Percentiles rank a stretch among this genome's conserved stretches.
phyloP scores from a whole-genome alignment of 2,329 filamentous ascomycete genomes.

The Fusarium decemcellulare region DNA sequence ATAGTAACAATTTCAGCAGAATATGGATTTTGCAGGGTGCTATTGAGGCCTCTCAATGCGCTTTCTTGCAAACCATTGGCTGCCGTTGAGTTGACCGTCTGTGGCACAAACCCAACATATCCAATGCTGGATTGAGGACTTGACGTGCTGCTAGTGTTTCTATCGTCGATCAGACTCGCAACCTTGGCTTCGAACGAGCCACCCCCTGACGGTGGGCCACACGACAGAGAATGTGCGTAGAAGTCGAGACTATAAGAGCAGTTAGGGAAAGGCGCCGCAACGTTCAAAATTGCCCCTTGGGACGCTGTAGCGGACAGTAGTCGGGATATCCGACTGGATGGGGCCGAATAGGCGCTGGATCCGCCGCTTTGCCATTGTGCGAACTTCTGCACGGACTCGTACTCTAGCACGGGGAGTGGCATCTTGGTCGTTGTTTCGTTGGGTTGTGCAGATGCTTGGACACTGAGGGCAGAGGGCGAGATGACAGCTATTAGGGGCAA shows the following conservation, averaged over 20 bases:
- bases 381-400: neutral
- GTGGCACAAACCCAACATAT: slow-evolving; percentile 14
- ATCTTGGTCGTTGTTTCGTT: neutral
- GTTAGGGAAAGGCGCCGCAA: slow-evolving; percentile 17
- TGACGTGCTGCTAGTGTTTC: neutral
- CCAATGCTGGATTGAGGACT: neutral
- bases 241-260: slow-evolving; percentile 14
- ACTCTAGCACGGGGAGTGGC: neutral
- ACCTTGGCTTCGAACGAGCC: neutral
- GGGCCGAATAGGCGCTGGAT: neutral
- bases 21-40: too few species aligned
- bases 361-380: neutral
- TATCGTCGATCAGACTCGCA: neutral
- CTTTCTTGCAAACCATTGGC: too few species aligned
- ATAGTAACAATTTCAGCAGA: too few species aligned
- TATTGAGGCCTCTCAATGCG: too few species aligned
- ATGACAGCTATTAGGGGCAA: slow-evolving; percentile 13
- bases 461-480: neutral
- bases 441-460: neutral
- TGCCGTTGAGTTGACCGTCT: neutral
- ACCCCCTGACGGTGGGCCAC: neutral
- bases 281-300: neutral
- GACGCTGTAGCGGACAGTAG: neutral
- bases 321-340: neutral
- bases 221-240: slow-evolving; percentile 11